phyloP scores from a whole-genome alignment of 768 basidiomycete genomes.

The Paxillus rubicundulus region DNA sequence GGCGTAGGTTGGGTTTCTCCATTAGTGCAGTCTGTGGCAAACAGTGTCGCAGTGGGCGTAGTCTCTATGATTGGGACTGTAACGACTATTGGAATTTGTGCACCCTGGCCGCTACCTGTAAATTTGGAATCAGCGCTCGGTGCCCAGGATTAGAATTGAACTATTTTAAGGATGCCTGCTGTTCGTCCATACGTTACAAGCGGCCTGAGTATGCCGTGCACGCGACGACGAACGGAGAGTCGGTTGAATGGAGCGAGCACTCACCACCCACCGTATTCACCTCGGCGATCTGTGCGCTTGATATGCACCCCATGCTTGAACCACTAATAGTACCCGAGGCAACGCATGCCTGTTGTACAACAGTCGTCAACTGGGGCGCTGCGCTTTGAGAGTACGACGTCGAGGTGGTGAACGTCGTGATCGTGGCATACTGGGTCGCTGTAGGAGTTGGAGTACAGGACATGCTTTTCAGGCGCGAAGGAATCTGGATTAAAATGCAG shows the following conservation, averaged over 20 bases:
- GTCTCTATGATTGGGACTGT: slow-evolving; percentile 32
- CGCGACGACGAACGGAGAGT: background rate
- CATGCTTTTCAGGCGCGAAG: slow-evolving; percentile 11
- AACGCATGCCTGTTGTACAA: slow-evolving; percentile 31
- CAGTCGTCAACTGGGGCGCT: slow-evolving; percentile 33
- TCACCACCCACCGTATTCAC: slow-evolving; percentile 37
- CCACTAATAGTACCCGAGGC: slow-evolving; percentile 28
- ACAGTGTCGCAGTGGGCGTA: slow-evolving; percentile 39
- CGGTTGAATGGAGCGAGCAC: slow-evolving; percentile 10
- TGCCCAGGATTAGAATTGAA: background rate
- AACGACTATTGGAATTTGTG: slow-evolving; percentile 42
- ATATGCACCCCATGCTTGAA: slow-evolving; percentile 29
- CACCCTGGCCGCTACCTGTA: slow-evolving; percentile 28
- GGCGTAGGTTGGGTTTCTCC: slow-evolving; percentile 11
- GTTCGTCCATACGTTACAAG: slow-evolving; percentile 14
- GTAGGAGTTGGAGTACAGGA: slow-evolving; percentile 45
- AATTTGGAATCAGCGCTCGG: slow-evolving; percentile 11
- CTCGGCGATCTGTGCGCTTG: slow-evolving; percentile 24
- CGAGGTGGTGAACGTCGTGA: slow-evolving; percentile 34
- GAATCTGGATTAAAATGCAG: background rate
- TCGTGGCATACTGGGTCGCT: slow-evolving; percentile 38
- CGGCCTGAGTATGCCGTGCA: slow-evolving; percentile 10
- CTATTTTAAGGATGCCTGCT: background rate
- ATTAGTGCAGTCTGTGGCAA: slow-evolving; percentile 37
- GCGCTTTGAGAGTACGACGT: slow-evolving; percentile 39